These are phyloP conservation scores for Medicago arabica DNA, from an alignment of 306 rosid genomes.

Conservation along the genomic window DNA sequence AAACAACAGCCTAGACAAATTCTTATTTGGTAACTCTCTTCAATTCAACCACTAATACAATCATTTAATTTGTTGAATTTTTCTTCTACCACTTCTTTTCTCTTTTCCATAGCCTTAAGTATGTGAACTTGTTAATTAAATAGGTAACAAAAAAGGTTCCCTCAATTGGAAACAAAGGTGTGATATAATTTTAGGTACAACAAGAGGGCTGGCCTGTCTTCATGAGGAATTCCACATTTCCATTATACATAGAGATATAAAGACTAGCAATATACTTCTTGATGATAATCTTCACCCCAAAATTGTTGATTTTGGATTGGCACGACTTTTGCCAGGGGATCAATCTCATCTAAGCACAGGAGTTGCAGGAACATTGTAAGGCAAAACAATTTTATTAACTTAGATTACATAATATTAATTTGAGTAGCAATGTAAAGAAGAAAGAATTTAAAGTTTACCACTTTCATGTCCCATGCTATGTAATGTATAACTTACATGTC, in stretches of 20 bases:
- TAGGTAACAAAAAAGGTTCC: conserved; percentile 55
- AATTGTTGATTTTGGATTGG: conserved; percentile 78
- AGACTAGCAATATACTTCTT: conserved; percentile 67
- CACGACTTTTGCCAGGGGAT: conserved; percentile 64
- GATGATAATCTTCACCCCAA: conserved; percentile 61
- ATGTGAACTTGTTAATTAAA: background rate
- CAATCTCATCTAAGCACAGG: conserved; percentile 68
- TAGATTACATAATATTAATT: background rate
- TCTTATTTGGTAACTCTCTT: conserved; percentile 59
- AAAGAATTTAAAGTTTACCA: too few species aligned
- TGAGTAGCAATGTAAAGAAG: background rate
- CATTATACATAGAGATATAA: conserved; percentile 78
- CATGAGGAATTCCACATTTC: conserved; percentile 72
- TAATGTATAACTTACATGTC: too few species aligned
- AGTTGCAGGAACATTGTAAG: conserved; percentile 84
- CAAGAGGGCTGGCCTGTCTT: conserved; percentile 66
- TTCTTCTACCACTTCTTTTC: background rate
- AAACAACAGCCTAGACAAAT: conserved; percentile 67
- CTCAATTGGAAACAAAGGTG: conserved; percentile 66
- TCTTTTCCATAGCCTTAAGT: background rate
- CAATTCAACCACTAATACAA: background rate
- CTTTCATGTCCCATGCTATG: background rate
- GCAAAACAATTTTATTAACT: background rate
- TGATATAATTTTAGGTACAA: conserved; percentile 64
- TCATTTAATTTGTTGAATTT: background rate